These are phyloP conservation scores for Lipomyces spencermartinsiae DNA, from an alignment of 805 yeast species.

Conservation along the genomic window DNA sequence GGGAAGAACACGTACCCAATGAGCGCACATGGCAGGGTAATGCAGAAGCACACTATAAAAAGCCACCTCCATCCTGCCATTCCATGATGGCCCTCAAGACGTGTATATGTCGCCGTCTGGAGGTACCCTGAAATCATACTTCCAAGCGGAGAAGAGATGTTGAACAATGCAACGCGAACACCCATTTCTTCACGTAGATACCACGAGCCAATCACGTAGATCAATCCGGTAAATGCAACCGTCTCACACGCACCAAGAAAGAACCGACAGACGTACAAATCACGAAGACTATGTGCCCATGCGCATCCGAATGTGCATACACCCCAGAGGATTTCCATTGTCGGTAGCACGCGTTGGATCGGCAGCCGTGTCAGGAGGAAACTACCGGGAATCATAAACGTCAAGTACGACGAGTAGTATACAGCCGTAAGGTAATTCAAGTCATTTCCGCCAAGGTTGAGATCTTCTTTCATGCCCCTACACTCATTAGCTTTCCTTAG, in stretches of 20 bases:
- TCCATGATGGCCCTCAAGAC: slow-evolving; percentile 54
- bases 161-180: slow-evolving; percentile 52
- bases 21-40: slow-evolving; percentile 51
- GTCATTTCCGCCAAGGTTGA: slow-evolving; percentile 54
- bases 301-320: slow-evolving; percentile 64
- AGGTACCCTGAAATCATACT: slow-evolving; percentile 57
- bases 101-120: slow-evolving; percentile 57
- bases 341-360: slow-evolving; percentile 45
- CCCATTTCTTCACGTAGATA: slow-evolving; percentile 61
- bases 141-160: slow-evolving; percentile 51
- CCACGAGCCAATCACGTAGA: slow-evolving; percentile 57
- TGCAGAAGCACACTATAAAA: slow-evolving; percentile 61
- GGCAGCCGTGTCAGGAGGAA: slow-evolving; percentile 48
- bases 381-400: slow-evolving; percentile 47
- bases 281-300: slow-evolving; percentile 47
- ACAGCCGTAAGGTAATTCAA: slow-evolving; percentile 47
- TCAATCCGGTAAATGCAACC: slow-evolving; percentile 61
- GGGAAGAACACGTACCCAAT: slow-evolving; percentile 55
- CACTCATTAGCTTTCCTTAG: not conserved
- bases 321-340: slow-evolving; percentile 60
- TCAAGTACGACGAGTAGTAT: slow-evolving; percentile 43
- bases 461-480: slow-evolving; percentile 59
- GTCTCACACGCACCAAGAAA: slow-evolving; percentile 75
- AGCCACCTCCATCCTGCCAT: slow-evolving; percentile 70
- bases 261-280: slow-evolving; percentile 66